These are phyloP conservation scores for Lumnitzera racemosa DNA, from an alignment of 345 rosid species.

Conservation along the genomic window DNA sequence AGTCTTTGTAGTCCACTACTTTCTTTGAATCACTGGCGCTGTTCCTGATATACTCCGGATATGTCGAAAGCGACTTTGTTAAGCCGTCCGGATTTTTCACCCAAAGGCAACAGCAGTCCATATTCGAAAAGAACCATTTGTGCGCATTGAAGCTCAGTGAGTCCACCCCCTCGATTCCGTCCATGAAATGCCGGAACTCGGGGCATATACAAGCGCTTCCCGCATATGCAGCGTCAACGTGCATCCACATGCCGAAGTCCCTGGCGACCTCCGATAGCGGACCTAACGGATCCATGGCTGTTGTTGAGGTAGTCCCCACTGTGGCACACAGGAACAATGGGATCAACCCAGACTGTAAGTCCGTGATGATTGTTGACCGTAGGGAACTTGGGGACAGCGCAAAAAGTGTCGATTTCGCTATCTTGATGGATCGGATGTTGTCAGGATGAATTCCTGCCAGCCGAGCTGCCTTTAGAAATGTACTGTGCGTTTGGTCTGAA, in stretches of 20 bases:
- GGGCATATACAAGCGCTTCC: constrained; percentile 47
- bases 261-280: constrained; percentile 11
- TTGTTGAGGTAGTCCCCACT: constrained; percentile 26
- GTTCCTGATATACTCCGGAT: constrained; percentile 35
- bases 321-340: constrained; percentile 33
- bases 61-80: constrained; percentile 23
- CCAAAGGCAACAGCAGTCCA: constrained; percentile 55
- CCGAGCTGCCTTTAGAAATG: constrained; percentile 22
- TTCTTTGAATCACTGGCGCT: constrained; percentile 17
- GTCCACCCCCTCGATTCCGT: constrained; percentile 36
- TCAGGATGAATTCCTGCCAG: constrained; percentile 36
- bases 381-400: constrained; percentile 11
- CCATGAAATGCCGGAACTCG: constrained; percentile 31
- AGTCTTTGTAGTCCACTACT: constrained; percentile 43
- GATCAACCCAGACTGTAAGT: constrained; percentile 9
- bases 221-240: constrained; percentile 44
- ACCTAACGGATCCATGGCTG: constrained; percentile 22
- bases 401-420: constrained; percentile 16
- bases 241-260: constrained; percentile 30
- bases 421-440: constrained; percentile 33
- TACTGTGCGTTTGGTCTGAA: constrained; percentile 33
- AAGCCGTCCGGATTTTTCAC: constrained; percentile 39
- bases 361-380: not conserved
- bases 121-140: constrained; percentile 40
- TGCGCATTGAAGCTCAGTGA: constrained; percentile 50